Evolutionary conservation across 768 basidiomycete genomes (phyloP), one percentile per base, ranked within the genome.

Genomic region (Agrocybe praecox): DNA sequence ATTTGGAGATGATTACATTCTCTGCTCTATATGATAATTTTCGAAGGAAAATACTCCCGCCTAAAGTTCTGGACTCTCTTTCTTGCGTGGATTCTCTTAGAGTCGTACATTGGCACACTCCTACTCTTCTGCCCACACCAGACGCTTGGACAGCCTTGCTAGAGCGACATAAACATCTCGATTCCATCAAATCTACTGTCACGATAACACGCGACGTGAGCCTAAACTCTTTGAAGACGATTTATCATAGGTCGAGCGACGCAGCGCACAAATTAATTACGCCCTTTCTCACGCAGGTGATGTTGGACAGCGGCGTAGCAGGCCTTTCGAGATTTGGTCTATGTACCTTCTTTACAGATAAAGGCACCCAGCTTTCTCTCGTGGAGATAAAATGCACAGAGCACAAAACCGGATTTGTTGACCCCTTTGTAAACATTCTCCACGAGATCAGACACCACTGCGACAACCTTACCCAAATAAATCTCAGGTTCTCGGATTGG

Each of bases 1-100:
- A 65, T 47, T 65, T 69, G 18, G 54, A 59, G 17, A 58, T 66
- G 21, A 46, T 67, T 45, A 64, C 62, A 8, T 62, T 69, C 45
- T 61, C 49, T 2, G 23, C 57, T 1, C 50, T 52, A 23, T 56
- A 53, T 1, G 55, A 62, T 23, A 52, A 55, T 6, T 60, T 47
- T 43, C 1, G 34, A 21, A 24, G 2, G 23, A 17, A 12, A 23
- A 46, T 12, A 51, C 45, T 58, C 44, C 46, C 53, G 18, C 11
- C 46, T 2, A 29, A 36, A 23, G 50, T 63, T 14, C 47, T 63
- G 15, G 21, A 42, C 14, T 49, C 51, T 14, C 34, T 56, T 32
- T 43, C 58, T 15, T 61, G 57, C 29, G 44, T 5, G 4, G 48
- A 56, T 15, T 61, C 59, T 19, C 60, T 68, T 43, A 53, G 46